Base-by-base conservation (phyloP, 108 stramenopile genomes). In the Fragilariopsis cylindrus region DNA sequence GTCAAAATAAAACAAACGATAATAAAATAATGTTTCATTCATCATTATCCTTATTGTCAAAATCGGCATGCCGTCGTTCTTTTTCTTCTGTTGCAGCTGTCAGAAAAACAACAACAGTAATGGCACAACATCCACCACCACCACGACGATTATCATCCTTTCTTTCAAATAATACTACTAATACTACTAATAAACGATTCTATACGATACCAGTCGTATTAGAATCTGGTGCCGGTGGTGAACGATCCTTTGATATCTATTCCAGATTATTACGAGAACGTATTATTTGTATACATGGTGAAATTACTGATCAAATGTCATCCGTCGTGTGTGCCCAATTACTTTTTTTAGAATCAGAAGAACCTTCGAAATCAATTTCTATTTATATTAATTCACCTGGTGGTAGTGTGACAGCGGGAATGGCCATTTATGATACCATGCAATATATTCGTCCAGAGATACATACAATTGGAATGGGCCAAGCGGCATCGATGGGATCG, bases 341-440 rank as follows among this genome's bases (percentile, higher is more conserved):
- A 1, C 76, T 98, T 3, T 98, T 97, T 75, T 65, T 98, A 41
- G 98, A 98, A 76, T 85, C 95, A 9, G 97, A 97, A 50, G 85
- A 87, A 2, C 97, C 97, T 2, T 80, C 88, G 11, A 88, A 84
- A 56, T 93, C 96, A 13, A 78, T 96, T 47, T 92, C 85, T 88
- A 94, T 96, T 93, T 98, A 98, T 81, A 96, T 98, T 67, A 98
- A 98, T 77, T 84, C 82, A 16, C 97, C 97, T 7, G 97, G 97
- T 2, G 97, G 97, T 11, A 66, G 88, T 53, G 96, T 98, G 6
- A 97, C 97, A 46, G 96, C 97, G 0, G 97, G 97, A 0, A 90
- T 92, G 88, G 94, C 94, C 57, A 95, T 95, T 81, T 98, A 98
- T 76, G 97, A 98, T 82, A 98, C 97, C 15, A 97, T 98, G 97